These are phyloP conservation scores for Acer yangbiense DNA, from an alignment of 345 rosid species.

Conservation along the genomic window DNA sequence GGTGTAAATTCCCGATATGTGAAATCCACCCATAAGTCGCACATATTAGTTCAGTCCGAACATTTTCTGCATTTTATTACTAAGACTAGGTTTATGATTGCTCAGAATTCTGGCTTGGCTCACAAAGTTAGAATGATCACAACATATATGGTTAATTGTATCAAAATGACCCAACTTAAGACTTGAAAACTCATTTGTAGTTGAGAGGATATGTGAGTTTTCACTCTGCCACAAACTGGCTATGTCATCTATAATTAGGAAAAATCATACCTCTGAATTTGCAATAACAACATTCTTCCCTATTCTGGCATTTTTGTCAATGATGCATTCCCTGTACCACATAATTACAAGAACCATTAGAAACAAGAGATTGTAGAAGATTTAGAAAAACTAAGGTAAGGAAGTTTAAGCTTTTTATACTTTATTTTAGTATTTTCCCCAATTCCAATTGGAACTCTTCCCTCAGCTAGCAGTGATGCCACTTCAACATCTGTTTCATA, in stretches of 20 bases:
- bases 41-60: not conserved
- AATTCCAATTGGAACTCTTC: slow-evolving; percentile 71
- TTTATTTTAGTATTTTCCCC: slow-evolving; percentile 84
- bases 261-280: slow-evolving; percentile 70
- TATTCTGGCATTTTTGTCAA: slow-evolving; percentile 92
- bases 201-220: not conserved
- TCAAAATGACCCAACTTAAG: too few species aligned
- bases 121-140: not conserved
- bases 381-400: not conserved
- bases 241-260: not conserved
- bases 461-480: slow-evolving; percentile 63
- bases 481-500: slow-evolving; percentile 83
- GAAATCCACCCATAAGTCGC: not conserved
- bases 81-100: not conserved
- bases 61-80: not conserved
- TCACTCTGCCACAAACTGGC: not conserved
- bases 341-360: slow-evolving; percentile 8
- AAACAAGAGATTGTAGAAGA: not conserved
- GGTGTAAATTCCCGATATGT: not conserved
- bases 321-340: slow-evolving; percentile 77
- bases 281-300: slow-evolving; percentile 86
- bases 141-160: too few species aligned
- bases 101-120: not conserved
- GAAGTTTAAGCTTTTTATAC: slow-evolving; percentile 35
- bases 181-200: not conserved